Conservation (phyloP, 495 filamentous ascomycete genomes). For the Clavariopsis aquatica region DNA sequence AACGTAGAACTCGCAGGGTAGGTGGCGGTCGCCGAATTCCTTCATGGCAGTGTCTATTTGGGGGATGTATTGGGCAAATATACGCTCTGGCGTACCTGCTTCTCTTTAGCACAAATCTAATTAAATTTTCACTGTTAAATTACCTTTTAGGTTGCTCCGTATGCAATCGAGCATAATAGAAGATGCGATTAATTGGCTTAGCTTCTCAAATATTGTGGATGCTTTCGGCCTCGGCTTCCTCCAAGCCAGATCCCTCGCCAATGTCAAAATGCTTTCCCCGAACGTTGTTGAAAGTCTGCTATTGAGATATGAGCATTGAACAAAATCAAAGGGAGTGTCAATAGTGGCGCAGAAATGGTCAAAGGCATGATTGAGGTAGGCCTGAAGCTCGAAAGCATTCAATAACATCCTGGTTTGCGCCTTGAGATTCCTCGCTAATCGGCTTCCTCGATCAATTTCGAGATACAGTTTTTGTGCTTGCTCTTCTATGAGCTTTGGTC, state of each 20-base stretch:
- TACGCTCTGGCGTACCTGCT: conserved; percentile 20
- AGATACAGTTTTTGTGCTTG: conserved; percentile 28
- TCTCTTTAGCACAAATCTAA: neutral
- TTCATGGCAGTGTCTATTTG: conserved; percentile 29
- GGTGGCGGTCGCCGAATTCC: conserved; percentile 23
- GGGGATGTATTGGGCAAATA: conserved; percentile 24
- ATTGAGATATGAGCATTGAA: conserved; percentile 20
- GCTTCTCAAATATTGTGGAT: conserved; percentile 18
- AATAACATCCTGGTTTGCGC: conserved; percentile 20
- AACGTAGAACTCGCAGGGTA: conserved; percentile 28
- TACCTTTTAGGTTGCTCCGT: conserved; percentile 25
- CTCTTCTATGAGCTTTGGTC: conserved; percentile 21
- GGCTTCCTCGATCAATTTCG: conserved; percentile 13
- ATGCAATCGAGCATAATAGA: conserved; percentile 31
- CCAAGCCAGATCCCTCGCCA: conserved; percentile 16
- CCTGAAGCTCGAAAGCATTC: conserved; percentile 22
- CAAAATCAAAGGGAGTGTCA: conserved; percentile 27
- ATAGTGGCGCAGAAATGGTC: conserved; percentile 31
- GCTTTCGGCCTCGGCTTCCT: conserved; percentile 5
- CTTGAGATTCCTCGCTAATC: conserved; percentile 7
- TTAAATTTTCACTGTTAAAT: neutral
- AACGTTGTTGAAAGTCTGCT: conserved; percentile 25
- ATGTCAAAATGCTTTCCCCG: conserved; percentile 17
- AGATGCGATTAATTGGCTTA: conserved; percentile 20
- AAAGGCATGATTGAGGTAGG: conserved; percentile 28